A percentile compares a stretch with the other conserved stretches of the same genome.
Evolutionary conservation across 1,284 basidiomycete species (phyloP).

Genomic region (Trichosporon sp.): DNA sequence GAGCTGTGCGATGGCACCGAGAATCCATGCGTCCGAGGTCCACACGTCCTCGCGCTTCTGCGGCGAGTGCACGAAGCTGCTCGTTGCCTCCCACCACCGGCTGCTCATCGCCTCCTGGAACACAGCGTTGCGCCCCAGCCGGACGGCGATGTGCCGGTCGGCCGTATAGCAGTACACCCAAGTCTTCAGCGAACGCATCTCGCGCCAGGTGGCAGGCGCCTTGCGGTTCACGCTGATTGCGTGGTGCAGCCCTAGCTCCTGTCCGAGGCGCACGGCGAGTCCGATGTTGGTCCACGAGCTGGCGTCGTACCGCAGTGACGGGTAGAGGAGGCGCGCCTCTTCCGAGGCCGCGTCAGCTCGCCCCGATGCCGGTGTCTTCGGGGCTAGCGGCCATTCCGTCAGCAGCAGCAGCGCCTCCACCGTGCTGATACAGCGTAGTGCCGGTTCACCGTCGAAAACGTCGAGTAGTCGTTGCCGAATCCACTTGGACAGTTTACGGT

Average conservation of each 20-base stretch:
- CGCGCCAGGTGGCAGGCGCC: slow-evolving; percentile 4
- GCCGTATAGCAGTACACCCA: slow-evolving; percentile 20
- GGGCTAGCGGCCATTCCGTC: not conserved
- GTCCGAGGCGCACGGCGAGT: slow-evolving; percentile 12
- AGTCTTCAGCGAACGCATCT: slow-evolving; percentile 14
- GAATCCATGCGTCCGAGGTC: slow-evolving; percentile 10
- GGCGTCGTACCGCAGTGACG: slow-evolving; percentile 12
- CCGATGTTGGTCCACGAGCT: slow-evolving; percentile 13
- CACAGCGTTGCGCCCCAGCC: slow-evolving; percentile 16
- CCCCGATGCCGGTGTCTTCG: not conserved
- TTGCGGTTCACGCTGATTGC: not conserved
- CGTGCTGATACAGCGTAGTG: not conserved
- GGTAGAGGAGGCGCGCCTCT: slow-evolving; percentile 9
- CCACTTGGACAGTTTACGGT: slow-evolving; percentile 11
- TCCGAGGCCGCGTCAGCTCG: not conserved
- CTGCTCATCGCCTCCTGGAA: slow-evolving; percentile 15
- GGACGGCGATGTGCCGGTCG: slow-evolving; percentile 10
- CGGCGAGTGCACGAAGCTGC: not conserved
- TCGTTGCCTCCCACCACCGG: slow-evolving; percentile 16
- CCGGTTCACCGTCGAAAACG: slow-evolving; percentile 13
- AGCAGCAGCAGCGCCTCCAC: not conserved
- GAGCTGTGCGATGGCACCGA: slow-evolving; percentile 6
- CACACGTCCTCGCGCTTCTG: not conserved
- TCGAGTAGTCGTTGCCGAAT: slow-evolving; percentile 7
- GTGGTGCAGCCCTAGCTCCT: slow-evolving; percentile 8